phyloP scores from a whole-genome alignment of 495 filamentous ascomycete genomes.

The Chaetomium cochliodes region DNA sequence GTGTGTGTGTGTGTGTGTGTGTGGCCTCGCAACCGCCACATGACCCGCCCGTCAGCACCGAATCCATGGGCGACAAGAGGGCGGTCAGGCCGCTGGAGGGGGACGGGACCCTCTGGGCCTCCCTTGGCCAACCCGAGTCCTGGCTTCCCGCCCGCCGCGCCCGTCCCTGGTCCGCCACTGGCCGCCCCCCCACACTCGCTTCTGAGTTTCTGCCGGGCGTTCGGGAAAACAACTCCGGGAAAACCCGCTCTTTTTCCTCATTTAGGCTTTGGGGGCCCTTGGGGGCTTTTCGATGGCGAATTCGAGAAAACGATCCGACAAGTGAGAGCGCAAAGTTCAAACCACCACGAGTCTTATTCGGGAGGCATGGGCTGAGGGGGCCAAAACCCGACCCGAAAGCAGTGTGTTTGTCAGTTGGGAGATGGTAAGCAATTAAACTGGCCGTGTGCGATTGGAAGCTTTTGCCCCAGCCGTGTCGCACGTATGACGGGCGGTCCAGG shows the following conservation, averaged over 20 bases:
- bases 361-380: not conserved
- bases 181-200: not conserved
- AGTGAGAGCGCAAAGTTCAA: not conserved
- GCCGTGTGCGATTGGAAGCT: not conserved
- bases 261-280: not conserved
- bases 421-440: slow-evolving; percentile 1
- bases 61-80: slow-evolving; percentile 9
- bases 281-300: not conserved
- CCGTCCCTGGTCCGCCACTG: not conserved
- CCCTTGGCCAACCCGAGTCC: slow-evolving; percentile 6
- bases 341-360: not conserved
- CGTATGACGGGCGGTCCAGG: not conserved
- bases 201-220: not conserved
- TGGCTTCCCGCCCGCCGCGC: not conserved
- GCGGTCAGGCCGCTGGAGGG: slow-evolving; percentile 1
- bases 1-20: no score
- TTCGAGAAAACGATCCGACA: not conserved
- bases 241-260: not conserved
- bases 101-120: not conserved
- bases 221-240: slow-evolving; percentile 2
- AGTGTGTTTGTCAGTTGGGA: not conserved
- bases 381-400: not conserved
- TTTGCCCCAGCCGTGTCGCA: not conserved
- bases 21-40: not conserved
- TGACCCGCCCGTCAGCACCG: slow-evolving; percentile 11